Conservation (phyloP, 2,329 filamentous ascomycete species). For the Teratosphaeria gauchensis region DNA sequence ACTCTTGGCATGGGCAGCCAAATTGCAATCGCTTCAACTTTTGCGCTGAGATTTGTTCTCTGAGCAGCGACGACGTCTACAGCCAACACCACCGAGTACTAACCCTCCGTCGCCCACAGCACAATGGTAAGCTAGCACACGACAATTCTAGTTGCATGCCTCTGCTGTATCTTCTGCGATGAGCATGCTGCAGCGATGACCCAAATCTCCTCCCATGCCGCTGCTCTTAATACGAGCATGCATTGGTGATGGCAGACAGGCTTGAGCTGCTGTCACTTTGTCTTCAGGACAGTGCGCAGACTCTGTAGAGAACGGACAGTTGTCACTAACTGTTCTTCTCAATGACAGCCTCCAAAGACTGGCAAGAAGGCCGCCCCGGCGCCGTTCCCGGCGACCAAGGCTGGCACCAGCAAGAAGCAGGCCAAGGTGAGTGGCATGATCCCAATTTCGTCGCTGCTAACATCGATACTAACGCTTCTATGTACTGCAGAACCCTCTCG, state of each 20-base stretch:
- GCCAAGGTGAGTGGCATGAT: slow-evolving; percentile 68
- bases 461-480: slow-evolving; percentile 7
- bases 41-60: background rate
- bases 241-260: slow-evolving; percentile 25
- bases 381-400: slow-evolving; percentile 92
- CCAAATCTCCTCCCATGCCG: slow-evolving; percentile 9
- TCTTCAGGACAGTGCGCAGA: slow-evolving; percentile 48
- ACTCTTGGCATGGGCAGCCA: background rate
- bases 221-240: slow-evolving; percentile 1
- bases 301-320: slow-evolving; percentile 91
- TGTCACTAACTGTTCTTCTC: slow-evolving; percentile 96
- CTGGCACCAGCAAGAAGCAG: slow-evolving; percentile 77
- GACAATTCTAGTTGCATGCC: slow-evolving; percentile 8
- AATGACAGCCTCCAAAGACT: slow-evolving; percentile 98
- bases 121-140: slow-evolving; percentile 14
- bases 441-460: background rate
- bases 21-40: background rate
- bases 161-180: slow-evolving; percentile 7
- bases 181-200: slow-evolving; percentile 12
- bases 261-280: slow-evolving; percentile 42
- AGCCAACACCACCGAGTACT: background rate
- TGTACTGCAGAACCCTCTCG: slow-evolving; percentile 75
- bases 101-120: background rate
- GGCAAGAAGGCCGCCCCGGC: slow-evolving; percentile 95
- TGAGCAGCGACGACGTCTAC: slow-evolving; percentile 8